Conservation (phyloP, 352 stramenopile genomes). For the Globisporangium ultimum region DNA sequence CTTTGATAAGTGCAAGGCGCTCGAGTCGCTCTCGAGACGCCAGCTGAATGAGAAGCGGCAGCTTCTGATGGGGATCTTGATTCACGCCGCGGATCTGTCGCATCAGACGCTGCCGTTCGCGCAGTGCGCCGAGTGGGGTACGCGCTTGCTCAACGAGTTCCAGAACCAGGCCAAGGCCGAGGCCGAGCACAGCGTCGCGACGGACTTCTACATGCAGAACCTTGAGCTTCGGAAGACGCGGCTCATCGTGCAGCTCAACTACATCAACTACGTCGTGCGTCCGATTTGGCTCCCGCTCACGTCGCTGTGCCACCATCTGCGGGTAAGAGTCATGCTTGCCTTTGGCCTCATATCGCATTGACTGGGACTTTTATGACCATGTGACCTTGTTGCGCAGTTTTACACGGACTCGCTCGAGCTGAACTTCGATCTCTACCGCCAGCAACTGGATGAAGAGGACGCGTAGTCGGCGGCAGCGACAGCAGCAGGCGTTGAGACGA, state of each 20-base stretch:
- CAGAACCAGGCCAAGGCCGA: constrained; percentile 58
- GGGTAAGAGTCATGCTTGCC: constrained; percentile 23
- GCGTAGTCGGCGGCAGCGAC: not conserved
- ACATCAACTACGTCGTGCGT: constrained; percentile 73
- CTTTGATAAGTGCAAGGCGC: constrained; percentile 66
- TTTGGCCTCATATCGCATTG: too few relatives aligned
- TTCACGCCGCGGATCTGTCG: constrained; percentile 71
- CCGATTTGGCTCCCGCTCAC: constrained; percentile 71
- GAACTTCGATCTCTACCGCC: constrained; percentile 59
- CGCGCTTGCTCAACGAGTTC: constrained; percentile 68
- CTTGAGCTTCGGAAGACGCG: constrained; percentile 46
- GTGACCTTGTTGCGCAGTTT: constrained; percentile 32
- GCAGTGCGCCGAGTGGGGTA: constrained; percentile 49
- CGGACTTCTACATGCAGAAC: constrained; percentile 74
- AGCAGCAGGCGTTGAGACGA: not conserved
- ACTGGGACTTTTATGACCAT: too few relatives aligned
- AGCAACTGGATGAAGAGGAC: constrained; percentile 35
- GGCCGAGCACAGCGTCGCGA: constrained; percentile 38
- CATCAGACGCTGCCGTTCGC: constrained; percentile 54
- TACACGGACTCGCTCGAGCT: constrained; percentile 65
- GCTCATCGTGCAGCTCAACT: constrained; percentile 65
- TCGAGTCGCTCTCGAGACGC: constrained; percentile 55
- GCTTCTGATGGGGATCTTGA: constrained; percentile 61
- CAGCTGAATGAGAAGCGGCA: constrained; percentile 55
- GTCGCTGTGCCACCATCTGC: constrained; percentile 52